Conservation (phyloP, 805 yeast species). For the Yarrowia deformans region DNA sequence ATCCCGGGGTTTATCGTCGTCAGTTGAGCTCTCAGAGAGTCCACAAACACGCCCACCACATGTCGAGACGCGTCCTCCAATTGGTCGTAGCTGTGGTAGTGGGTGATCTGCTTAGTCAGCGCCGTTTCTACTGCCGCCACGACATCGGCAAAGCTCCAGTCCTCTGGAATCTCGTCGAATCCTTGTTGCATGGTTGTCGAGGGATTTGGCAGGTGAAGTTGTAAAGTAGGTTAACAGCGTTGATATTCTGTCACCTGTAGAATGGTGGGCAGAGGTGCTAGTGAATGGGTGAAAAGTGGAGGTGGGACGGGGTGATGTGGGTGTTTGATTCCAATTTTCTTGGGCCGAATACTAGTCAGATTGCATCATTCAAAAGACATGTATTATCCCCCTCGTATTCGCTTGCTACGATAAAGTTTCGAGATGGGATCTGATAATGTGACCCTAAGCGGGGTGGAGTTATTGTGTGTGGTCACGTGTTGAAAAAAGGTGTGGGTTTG, state of each 20-base stretch:
- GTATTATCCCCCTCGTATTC: background rate
- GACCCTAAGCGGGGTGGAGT: background rate
- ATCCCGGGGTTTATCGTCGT: background rate
- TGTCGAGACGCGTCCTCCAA: slow-evolving; percentile 1
- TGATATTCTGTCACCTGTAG: no score
- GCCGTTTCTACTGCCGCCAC: slow-evolving; percentile 3
- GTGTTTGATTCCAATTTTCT: no score
- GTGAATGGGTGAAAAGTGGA: no score
- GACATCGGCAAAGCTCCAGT: background rate
- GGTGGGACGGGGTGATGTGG: no score
- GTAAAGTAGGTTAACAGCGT: no score
- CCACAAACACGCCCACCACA: slow-evolving; percentile 12
- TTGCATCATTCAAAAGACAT: no score
- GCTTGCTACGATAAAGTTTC: slow-evolving; percentile 13
- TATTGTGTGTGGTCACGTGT: background rate
- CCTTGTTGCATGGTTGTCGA: slow-evolving; percentile 2
- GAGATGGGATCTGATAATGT: slow-evolving; percentile 5
- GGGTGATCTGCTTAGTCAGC: background rate
- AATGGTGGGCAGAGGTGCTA: no score
- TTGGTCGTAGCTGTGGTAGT: slow-evolving; percentile 15
- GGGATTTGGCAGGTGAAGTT: no score
- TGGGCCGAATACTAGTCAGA: no score
- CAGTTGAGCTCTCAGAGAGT: background rate
- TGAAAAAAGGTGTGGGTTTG: no score
- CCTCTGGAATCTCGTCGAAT: background rate